Base-by-base conservation (phyloP, 202 grass and related monocot species). In the Setaria viridis region DNA sequence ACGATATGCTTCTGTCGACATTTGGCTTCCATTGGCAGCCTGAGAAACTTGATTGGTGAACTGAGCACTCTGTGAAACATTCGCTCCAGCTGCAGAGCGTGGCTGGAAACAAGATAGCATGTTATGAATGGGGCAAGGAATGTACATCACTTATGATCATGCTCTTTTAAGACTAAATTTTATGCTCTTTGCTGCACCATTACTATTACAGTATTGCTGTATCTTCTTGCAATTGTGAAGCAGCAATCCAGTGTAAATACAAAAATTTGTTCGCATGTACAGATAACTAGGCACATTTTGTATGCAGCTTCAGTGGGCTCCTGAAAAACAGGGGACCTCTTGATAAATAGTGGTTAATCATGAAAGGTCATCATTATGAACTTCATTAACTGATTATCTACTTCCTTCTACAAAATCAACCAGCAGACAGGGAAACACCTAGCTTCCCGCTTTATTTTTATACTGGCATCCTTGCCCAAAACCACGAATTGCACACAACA, bases 1-100 rank as follows among this genome's bases (percentile, higher is more conserved):
- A 70, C 95, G 91, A 85, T 98, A 98, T 67, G 88, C 91, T 32
- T 94, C 91, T 39, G 82, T 72, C 2, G 89, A 91, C n/a, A 85
- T 82, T 80, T 2, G 9, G 76, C 17, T 86, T 66, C 82, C 82
- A 80, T 78, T 91, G 83, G 19, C 48, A 68, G 14, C 86, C 37
- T 82, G 70, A 55, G 89, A 39, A 83, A 74, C 56, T 74, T 77
- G 67, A 71, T 60, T 58, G 39, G 48, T 50, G 34, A 60, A 15
- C 0, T 21, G 43, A 59, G 51, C 46, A 73, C 43, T 65, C 49
- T 83, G 86, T 5, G 64, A 43, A 77, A 34, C 35, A 65, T 81
- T 80, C 1, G 12, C 11, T 67, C 65, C 85, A 82, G 85, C 51
- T 46, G 82, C 72, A 81, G 32, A 72, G 47, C 11, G 50, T 7